These are phyloP conservation scores for Eimeria necatrix DNA, from an alignment of 169 alveolate genomes.

Conservation along the genomic window DNA sequence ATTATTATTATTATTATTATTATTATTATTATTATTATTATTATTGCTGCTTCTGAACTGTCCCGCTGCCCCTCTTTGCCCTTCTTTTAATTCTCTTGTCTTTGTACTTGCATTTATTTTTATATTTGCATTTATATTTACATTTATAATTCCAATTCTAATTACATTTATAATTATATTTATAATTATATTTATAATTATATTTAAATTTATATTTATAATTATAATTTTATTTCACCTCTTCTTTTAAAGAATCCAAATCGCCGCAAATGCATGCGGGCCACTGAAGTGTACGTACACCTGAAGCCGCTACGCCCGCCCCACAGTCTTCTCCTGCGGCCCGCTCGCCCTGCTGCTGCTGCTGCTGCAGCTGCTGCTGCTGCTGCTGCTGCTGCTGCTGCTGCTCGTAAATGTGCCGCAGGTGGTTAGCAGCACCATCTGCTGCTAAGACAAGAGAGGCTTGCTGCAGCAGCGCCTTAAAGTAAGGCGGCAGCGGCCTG, in stretches of 20 bases:
- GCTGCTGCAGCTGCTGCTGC: neutral
- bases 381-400: neutral
- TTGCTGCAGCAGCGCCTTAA: neutral
- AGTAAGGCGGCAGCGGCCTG: constrained; percentile 21
- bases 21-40: too few relatives aligned
- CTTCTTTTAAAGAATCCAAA: neutral
- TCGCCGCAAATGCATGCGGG: constrained; percentile 46
- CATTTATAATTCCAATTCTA: too few relatives aligned
- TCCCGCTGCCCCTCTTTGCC: too few relatives aligned
- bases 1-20: too few relatives aligned
- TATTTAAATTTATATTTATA: too few relatives aligned
- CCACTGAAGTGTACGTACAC: neutral
- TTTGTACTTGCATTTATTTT: too few relatives aligned
- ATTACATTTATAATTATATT: too few relatives aligned
- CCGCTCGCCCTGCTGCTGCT: neutral
- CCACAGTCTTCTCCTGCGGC: neutral
- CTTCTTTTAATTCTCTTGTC: too few relatives aligned
- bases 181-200: too few relatives aligned
- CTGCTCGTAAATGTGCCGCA: neutral
- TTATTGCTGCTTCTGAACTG: too few relatives aligned
- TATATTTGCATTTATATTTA: too few relatives aligned
- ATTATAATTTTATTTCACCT: neutral
- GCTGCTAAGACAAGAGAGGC: constrained; percentile 30
- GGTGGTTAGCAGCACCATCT: constrained; percentile 39
- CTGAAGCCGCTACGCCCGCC: neutral